Evolutionary conservation across 352 stramenopile genomes (phyloP).

Genomic region (Globisporangium camurandrum): DNA sequence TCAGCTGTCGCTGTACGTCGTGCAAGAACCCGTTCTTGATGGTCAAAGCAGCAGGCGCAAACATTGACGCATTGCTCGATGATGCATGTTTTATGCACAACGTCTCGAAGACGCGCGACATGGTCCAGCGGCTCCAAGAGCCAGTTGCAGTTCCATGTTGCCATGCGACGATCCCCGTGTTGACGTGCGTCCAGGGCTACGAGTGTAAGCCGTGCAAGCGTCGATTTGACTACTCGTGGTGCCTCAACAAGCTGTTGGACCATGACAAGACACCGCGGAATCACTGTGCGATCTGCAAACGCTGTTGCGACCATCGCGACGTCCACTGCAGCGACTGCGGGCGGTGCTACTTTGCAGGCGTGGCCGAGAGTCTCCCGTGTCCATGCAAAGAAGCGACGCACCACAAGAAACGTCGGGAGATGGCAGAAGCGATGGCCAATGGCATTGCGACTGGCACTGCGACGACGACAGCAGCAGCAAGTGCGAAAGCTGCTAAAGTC

Average conservation of each 20-base stretch:
- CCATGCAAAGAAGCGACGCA: conserved; percentile 63
- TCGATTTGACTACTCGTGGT: conserved; percentile 77
- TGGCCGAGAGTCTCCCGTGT: conserved; percentile 66
- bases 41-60: conserved; percentile 64
- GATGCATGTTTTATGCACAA: conserved; percentile 87
- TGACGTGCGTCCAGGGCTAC: conserved; percentile 73
- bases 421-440: conserved; percentile 5
- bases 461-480: neutral
- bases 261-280: conserved; percentile 67
- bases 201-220: conserved; percentile 36
- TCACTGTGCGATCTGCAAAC: conserved; percentile 82
- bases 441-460: conserved; percentile 1
- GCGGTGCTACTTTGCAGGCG: conserved; percentile 80
- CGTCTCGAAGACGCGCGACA: conserved; percentile 78
- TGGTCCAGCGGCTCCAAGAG: conserved; percentile 69
- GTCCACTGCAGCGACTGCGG: conserved; percentile 78
- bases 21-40: conserved; percentile 85
- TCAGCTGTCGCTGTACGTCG: conserved; percentile 71
- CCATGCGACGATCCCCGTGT: conserved; percentile 43
- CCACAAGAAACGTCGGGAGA: conserved; percentile 47
- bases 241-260: conserved; percentile 72
- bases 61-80: conserved; percentile 66
- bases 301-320: conserved; percentile 82
- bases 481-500: conserved; percentile 27
- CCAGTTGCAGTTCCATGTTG: conserved; percentile 59